Base-by-base conservation (phyloP, 2,329 filamentous ascomycete species). In the Ascochyta rabiei region DNA sequence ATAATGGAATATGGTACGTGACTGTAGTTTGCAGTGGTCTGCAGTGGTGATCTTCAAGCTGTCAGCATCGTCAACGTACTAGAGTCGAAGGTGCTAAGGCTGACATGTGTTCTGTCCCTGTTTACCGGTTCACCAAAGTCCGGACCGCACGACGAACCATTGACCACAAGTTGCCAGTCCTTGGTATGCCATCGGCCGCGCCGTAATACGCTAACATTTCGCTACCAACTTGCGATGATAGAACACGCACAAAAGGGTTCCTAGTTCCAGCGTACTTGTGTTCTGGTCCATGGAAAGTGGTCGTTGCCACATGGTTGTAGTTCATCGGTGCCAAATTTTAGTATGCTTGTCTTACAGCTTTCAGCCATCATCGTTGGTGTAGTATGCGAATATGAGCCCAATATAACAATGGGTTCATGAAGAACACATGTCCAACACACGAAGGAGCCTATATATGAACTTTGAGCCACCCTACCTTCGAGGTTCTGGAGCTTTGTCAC, bases 161-260 rank as follows among this genome's bases (percentile, higher is more conserved):
- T 30, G 33, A 46, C 43, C 33, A 53, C 41, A 57, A 54, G 37
- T 49, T 51, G 46, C 47, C 51, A 46, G 42, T 56, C 47, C 44
- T 40, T 53, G 61, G 66, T 49, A 66, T 64, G 60, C 57, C 57
- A 68, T 72, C 70, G 68, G 67, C 66, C 65, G 66, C 63, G 39
- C 69, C 62, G 68, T 69, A 63, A 64, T 53, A 71, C 66, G 58
- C 64, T 60, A 66, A 58, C 60, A 47, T 44, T 59, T 72, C 67
- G 71, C 63, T 73, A 73, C 70, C 68, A 42, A 53, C 37, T 15
- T 56, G 51, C 28, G 45, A 21, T 38, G 18, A 19, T 23, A 34
- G 30, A 34, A 30, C 34, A 45, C 12, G 26, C 30, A 45, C 31
- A 45, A 31, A 31, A 37, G 40, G 18, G 28, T 24, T 38, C 37